Percentiles rank a stretch among this genome's conserved stretches.
Evolutionary conservation across 2,329 filamentous ascomycete species (phyloP).

Genomic region (Lasiodiplodia citricola): DNA sequence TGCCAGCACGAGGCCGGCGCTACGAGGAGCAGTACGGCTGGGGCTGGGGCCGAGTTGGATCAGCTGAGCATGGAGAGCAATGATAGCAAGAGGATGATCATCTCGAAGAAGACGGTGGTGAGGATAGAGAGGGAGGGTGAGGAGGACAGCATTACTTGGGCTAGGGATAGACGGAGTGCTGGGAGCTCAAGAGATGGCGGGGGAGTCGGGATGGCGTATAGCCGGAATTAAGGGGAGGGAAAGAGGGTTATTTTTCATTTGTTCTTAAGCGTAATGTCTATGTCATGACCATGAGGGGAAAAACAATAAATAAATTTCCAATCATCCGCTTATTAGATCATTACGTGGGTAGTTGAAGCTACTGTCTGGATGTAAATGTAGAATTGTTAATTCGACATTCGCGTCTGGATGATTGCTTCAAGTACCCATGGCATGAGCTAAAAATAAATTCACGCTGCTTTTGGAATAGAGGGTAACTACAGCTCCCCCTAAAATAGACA

Average conservation of each 20-base stretch:
- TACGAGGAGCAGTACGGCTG: conserved; percentile 15
- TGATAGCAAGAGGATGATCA: conserved; percentile 33
- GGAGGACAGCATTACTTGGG: neutral
- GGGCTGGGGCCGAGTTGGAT: conserved; percentile 30
- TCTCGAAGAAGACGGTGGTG: conserved; percentile 40
- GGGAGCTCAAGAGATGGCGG: neutral
- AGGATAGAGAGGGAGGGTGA: conserved; percentile 33
- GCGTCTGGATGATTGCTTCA: no score
- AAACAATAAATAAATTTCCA: no score
- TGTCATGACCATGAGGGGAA: neutral
- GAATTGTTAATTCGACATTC: no score
- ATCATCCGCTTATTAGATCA: no score
- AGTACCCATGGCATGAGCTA: no score
- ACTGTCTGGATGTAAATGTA: no score
- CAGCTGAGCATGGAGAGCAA: conserved; percentile 28
- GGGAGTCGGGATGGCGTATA: neutral
- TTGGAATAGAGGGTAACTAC: no score
- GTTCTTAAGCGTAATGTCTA: conserved; percentile 1
- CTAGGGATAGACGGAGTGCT: neutral
- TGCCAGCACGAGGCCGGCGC: conserved; percentile 32
- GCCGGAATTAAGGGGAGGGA: neutral
- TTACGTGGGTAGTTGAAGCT: no score
- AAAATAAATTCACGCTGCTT: no score
- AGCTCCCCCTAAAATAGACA: no score
- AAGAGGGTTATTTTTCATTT: neutral